phyloP scores from a whole-genome alignment of 441 rosid species.

The Pelargonium exstipulatum region DNA sequence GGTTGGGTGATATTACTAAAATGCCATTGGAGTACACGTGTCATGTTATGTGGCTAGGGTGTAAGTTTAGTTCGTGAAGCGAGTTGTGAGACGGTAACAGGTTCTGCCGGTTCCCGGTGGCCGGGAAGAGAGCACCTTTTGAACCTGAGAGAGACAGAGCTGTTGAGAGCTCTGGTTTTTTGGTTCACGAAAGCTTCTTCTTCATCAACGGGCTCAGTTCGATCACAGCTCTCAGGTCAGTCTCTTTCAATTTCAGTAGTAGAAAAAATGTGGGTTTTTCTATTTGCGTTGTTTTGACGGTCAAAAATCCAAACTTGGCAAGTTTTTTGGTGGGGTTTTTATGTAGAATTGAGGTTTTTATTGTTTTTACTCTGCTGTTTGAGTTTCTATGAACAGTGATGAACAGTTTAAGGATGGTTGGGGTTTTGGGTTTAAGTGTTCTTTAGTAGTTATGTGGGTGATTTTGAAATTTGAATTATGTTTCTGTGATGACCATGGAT shows the following conservation, averaged over 20 bases:
- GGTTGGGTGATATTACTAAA: background rate
- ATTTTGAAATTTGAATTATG: background rate
- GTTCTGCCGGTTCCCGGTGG: background rate
- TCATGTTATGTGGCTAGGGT: background rate
- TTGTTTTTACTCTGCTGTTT: background rate
- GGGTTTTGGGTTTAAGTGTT: background rate
- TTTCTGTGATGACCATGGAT: no score
- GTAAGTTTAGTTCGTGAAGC: background rate
- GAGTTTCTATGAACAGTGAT: background rate
- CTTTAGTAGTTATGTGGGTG: background rate
- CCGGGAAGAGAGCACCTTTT: conserved; percentile 3
- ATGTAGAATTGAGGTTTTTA: background rate
- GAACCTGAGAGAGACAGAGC: background rate
- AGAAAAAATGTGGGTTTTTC: background rate
- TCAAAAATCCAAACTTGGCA: background rate
- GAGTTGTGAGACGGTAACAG: background rate
- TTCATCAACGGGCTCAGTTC: background rate
- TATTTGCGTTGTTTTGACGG: background rate
- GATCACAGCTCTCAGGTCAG: background rate
- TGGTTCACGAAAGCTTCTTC: background rate
- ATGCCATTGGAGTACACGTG: background rate
- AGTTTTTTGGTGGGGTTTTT: background rate
- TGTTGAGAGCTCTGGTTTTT: background rate
- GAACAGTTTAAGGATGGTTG: background rate
- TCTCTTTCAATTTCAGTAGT: background rate